phyloP scores from a whole-genome alignment of 345 rosid species.

The Populus ilicifolia region DNA sequence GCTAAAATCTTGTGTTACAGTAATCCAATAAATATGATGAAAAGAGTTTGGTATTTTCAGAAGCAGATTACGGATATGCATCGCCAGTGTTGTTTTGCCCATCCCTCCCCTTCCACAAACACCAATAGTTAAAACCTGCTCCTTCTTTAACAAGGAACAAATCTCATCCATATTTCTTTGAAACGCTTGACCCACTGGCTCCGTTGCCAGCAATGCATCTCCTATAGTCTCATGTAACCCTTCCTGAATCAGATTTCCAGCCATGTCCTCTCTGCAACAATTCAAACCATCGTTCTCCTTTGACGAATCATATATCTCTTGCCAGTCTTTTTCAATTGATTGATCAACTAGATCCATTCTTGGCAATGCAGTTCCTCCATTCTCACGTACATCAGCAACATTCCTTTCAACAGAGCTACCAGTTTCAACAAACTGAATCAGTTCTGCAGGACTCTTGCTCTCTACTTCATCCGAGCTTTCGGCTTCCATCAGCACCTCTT shows the following conservation, averaged over 20 bases:
- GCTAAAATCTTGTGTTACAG: conserved; percentile 7
- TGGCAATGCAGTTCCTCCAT: neutral
- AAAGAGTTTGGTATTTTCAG: neutral
- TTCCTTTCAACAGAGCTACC: neutral
- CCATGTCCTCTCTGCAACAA: neutral
- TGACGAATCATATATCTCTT: conserved; percentile 1
- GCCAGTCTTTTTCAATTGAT: neutral
- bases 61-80: conserved; percentile 10
- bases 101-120: neutral
- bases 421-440: neutral
- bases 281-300: neutral
- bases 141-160: neutral
- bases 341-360: neutral
- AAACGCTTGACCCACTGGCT: conserved; percentile 1
- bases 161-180: neutral
- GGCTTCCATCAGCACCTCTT: neutral
- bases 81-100: neutral
- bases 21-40: conserved; percentile 13
- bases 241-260: neutral
- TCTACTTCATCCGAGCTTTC: neutral
- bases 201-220: neutral
- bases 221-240: neutral
- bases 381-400: neutral
- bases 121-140: conserved; percentile 7
- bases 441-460: neutral